Evolutionary conservation across 352 stramenopile genomes (phyloP).

Genomic region (Pythium guiyangense): DNA sequence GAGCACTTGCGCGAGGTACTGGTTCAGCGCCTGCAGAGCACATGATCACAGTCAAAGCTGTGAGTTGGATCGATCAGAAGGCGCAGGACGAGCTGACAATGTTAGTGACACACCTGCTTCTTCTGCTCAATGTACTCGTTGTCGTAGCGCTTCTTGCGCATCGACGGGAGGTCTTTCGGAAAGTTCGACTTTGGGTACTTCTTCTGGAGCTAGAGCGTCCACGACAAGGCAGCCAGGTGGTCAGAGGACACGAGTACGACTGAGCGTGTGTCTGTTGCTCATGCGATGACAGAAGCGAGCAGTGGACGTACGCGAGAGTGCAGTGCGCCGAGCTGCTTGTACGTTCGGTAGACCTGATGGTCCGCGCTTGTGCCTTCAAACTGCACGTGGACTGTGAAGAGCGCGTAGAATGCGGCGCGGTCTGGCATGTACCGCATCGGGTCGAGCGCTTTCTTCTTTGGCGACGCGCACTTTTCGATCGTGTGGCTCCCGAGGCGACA

Average conservation of each 20-base stretch:
- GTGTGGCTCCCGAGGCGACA: conserved; percentile 57
- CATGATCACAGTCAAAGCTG: no score
- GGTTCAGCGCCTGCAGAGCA: conserved; percentile 37
- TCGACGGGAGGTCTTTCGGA: conserved; percentile 49
- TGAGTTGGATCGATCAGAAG: background rate
- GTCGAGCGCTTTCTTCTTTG: conserved; percentile 70
- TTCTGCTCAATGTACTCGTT: conserved; percentile 80
- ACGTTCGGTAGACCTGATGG: conserved; percentile 56
- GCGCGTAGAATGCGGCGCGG: conserved; percentile 37
- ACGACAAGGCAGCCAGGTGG: background rate
- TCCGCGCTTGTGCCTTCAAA: conserved; percentile 34
- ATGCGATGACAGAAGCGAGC: background rate
- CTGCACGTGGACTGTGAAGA: conserved; percentile 53
- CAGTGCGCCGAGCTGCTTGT: conserved; percentile 57
- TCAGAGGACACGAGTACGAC: no score
- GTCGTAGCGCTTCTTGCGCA: conserved; percentile 71
- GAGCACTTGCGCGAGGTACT: conserved; percentile 49
- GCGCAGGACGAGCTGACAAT: background rate
- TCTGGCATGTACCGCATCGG: conserved; percentile 65
- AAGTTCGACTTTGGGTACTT: conserved; percentile 72
- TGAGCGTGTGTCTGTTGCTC: no score
- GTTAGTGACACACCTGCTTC: conserved; percentile 15
- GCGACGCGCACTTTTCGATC: conserved; percentile 56
- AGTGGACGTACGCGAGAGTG: conserved; percentile 33
- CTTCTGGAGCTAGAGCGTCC: conserved; percentile 42